Evolutionary conservation across 106 monocot species (phyloP).

Genomic region (Allium fistulosum): DNA sequence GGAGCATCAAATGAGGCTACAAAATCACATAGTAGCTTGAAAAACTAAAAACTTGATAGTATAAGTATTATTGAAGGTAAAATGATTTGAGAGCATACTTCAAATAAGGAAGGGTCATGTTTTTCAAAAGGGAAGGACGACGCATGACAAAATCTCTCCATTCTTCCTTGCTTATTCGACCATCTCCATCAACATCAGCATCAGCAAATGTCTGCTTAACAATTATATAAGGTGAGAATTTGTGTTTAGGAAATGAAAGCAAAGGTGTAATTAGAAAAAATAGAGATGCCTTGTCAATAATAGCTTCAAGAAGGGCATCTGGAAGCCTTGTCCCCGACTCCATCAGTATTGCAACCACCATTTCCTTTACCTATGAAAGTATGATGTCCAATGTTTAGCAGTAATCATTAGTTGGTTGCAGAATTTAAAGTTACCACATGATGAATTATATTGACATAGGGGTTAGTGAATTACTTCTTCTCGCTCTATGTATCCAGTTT

Average conservation of each 20-base stretch:
- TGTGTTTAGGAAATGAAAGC: background rate
- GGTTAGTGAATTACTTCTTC: conserved; percentile 55
- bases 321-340: conserved; percentile 57
- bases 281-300: conserved; percentile 60
- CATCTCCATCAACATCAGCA: conserved; percentile 73
- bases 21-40: background rate
- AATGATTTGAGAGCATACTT: conserved; percentile 24
- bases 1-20: background rate
- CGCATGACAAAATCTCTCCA: conserved; percentile 66
- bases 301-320: conserved; percentile 59
- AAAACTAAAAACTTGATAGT: background rate
- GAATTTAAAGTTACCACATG: background rate
- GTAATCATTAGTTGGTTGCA: no score
- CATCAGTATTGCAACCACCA: conserved; percentile 64
- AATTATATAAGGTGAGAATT: no score
- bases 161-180: conserved; percentile 66
- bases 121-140: conserved; percentile 77
- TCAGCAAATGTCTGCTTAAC: conserved; percentile 76
- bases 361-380: conserved; percentile 58
- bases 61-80: background rate
- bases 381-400: background rate
- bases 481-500: conserved; percentile 82
- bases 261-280: background rate
- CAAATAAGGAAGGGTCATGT: conserved; percentile 83
- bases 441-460: background rate